Conservation (phyloP, 1,284 basidiomycete genomes). For the Spongiforma sp. region DNA sequence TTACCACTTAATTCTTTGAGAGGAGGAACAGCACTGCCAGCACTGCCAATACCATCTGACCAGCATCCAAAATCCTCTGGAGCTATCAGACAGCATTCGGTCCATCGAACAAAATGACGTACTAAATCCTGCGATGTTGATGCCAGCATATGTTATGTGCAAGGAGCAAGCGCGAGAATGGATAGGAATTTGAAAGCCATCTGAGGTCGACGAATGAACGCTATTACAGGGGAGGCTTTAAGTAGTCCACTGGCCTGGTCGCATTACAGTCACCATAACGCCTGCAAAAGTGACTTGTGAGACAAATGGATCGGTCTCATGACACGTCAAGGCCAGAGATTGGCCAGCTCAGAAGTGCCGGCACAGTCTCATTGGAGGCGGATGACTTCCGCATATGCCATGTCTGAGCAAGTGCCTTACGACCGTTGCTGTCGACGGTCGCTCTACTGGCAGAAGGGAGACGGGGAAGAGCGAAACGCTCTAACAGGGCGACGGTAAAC, state of each 20-base stretch:
- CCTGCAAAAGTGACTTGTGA: constrained; percentile 8
- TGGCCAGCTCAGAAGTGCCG: not conserved
- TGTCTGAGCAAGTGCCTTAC: no score
- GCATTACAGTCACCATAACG: constrained; percentile 15
- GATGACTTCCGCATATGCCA: not conserved
- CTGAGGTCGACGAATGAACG: not conserved
- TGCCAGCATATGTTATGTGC: constrained; percentile 27
- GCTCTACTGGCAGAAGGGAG: no score
- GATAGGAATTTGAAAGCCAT: constrained; percentile 19
- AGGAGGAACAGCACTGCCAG: constrained; percentile 21
- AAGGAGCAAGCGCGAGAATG: constrained; percentile 6
- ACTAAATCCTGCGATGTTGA: constrained; percentile 35
- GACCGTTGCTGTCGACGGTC: no score
- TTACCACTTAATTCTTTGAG: constrained; percentile 27
- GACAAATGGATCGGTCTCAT: constrained; percentile 1
- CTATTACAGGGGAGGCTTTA: constrained; percentile 14
- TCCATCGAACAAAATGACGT: not conserved
- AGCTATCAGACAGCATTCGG: not conserved
- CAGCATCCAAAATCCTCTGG: constrained; percentile 32
- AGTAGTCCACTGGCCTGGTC: constrained; percentile 8
- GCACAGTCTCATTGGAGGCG: not conserved
- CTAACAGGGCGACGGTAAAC: no score
- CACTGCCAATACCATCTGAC: constrained; percentile 23
- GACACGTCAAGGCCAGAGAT: not conserved
- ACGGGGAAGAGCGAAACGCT: no score